These are phyloP conservation scores for Candida caryicola DNA, from an alignment of 805 yeast genomes.

Conservation along the genomic window DNA sequence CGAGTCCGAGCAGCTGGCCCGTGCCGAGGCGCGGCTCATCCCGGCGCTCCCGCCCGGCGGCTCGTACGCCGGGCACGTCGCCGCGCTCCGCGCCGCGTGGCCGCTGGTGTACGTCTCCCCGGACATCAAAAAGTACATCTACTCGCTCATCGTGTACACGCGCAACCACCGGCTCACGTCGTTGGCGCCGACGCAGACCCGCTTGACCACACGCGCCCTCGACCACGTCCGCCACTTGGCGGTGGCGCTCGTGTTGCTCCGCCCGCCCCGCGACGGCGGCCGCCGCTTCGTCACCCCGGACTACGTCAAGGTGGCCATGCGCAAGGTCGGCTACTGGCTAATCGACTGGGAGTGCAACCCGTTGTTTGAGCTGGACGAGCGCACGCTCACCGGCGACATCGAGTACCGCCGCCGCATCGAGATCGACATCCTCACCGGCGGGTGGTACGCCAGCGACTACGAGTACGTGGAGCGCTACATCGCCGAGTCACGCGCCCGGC, in stretches of 20 bases:
- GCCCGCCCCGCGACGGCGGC: constrained; percentile 4
- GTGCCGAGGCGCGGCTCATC: not conserved
- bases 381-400: constrained; percentile 1
- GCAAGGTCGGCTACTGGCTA: constrained; percentile 42
- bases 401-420: constrained; percentile 21
- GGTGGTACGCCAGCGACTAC: constrained; percentile 46
- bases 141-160: constrained; percentile 35
- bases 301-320: constrained; percentile 33
- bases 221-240: constrained; percentile 29
- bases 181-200: constrained; percentile 33
- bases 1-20: constrained; percentile 7
- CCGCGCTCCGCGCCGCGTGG: not conserved
- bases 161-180: constrained; percentile 39
- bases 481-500: constrained; percentile 14
- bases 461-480: constrained; percentile 28
- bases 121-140: constrained; percentile 34
- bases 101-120: constrained; percentile 28
- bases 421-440: constrained; percentile 37
- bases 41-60: not conserved
- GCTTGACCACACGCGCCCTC: constrained; percentile 33
- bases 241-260: constrained; percentile 25
- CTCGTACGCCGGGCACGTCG: constrained; percentile 2
- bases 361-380: constrained; percentile 7
- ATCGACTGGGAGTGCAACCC: constrained; percentile 39
- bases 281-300: constrained; percentile 35